Evolutionary conservation across 2,329 filamentous ascomycete genomes (phyloP).

Genomic region (Cyanodermella asteris): DNA sequence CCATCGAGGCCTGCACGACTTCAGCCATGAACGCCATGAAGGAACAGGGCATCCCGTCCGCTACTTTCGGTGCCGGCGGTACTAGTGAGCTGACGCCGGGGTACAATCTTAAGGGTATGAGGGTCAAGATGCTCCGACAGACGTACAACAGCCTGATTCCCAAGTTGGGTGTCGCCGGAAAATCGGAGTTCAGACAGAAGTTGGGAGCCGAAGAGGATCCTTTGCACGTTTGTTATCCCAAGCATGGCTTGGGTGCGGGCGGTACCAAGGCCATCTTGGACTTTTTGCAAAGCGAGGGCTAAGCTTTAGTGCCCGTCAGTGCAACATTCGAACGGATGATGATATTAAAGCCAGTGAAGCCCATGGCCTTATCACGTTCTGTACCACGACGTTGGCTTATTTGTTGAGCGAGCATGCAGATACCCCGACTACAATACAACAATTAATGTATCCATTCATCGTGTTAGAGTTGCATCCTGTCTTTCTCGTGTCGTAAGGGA

Average conservation of each 20-base stretch:
- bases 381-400: too few relatives aligned
- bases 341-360: too few relatives aligned
- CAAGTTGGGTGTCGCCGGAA: conserved; percentile 61
- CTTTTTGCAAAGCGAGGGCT: conserved; percentile 76
- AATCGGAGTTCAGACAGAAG: conserved; percentile 80
- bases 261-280: conserved; percentile 71
- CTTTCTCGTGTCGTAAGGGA: too few relatives aligned
- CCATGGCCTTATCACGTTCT: too few relatives aligned
- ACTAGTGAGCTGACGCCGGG: conserved; percentile 52
- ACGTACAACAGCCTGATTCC: conserved; percentile 66
- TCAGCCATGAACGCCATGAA: conserved; percentile 43
- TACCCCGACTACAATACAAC: too few relatives aligned
- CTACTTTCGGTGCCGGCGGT: conserved; percentile 78
- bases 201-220: conserved; percentile 67
- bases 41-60: conserved; percentile 35
- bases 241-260: conserved; percentile 59
- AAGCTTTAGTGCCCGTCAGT: too few relatives aligned
- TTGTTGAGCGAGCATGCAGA: too few relatives aligned
- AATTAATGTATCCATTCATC: too few relatives aligned
- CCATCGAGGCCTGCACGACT: conserved; percentile 65
- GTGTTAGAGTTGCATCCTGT: too few relatives aligned
- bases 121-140: conserved; percentile 59
- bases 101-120: conserved; percentile 58
- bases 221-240: conserved; percentile 76
- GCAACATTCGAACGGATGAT: too few relatives aligned